Conservation (phyloP, 78 protist genomes). For the Cavenderia fasciculata region DNA sequence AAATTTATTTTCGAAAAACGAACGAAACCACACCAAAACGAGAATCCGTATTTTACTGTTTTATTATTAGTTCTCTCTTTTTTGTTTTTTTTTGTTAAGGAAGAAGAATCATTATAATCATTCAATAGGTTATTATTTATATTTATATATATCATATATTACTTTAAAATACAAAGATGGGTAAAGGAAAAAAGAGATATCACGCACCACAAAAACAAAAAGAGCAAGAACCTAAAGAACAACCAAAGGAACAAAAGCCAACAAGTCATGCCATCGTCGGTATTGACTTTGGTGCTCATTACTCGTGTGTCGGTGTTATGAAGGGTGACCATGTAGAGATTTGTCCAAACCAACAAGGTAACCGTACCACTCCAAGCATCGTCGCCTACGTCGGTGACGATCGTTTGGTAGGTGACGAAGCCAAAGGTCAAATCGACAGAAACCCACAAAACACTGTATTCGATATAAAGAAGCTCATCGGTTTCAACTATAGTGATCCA, state of each 20-base stretch:
- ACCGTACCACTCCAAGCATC: constrained; percentile 96
- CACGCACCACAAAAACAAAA: background rate
- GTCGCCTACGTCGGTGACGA: constrained; percentile 94
- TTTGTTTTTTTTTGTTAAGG: too few species aligned
- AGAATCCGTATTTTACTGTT: too few species aligned
- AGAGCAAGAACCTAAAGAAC: background rate
- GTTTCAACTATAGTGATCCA: constrained; percentile 79
- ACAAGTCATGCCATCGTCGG: constrained; percentile 90
- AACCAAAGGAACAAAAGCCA: background rate
- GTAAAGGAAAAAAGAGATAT: too few species aligned
- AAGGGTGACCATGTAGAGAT: constrained; percentile 93
- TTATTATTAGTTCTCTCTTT: too few species aligned
- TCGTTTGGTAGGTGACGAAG: constrained; percentile 92
- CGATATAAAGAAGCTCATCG: constrained; percentile 89
- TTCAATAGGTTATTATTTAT: too few species aligned
- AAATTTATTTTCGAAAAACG: too few species aligned
- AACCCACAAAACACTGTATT: constrained; percentile 95
- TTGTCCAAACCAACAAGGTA: constrained; percentile 95
- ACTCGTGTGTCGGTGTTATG: constrained; percentile 90
- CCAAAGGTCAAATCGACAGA: constrained; percentile 89
- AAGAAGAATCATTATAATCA: too few species aligned
- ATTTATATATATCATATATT: too few species aligned
- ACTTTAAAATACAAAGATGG: too few species aligned
- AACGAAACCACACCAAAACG: too few species aligned
- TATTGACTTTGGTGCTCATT: constrained; percentile 96